These are phyloP conservation scores for Scolecobasidium constrictum DNA, from an alignment of 2,329 filamentous ascomycete species.

Conservation along the genomic window DNA sequence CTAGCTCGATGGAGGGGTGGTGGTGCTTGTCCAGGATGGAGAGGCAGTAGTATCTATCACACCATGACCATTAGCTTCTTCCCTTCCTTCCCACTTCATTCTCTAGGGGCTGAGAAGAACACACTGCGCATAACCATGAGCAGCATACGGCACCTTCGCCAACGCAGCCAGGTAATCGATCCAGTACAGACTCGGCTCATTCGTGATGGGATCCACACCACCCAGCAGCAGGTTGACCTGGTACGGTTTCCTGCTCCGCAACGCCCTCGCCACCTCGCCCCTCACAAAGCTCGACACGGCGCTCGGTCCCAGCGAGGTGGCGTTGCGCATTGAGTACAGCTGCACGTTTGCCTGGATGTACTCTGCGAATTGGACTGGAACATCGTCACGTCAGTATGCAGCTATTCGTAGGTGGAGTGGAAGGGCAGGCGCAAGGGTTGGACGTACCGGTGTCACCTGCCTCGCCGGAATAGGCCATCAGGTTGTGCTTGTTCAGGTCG, in stretches of 20 bases:
- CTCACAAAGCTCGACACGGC: constrained; percentile 90
- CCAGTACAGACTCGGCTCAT: constrained; percentile 92
- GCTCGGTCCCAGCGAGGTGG: constrained; percentile 78
- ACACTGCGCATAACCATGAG: constrained; percentile 95
- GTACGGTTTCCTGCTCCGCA: constrained; percentile 89
- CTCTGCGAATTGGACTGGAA: constrained; percentile 89
- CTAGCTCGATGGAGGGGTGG: constrained; percentile 82
- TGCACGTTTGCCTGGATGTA: constrained; percentile 98
- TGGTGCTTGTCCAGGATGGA: constrained; percentile 98
- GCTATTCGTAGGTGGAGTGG: background rate
- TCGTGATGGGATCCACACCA: constrained; percentile 82
- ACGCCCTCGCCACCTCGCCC: constrained; percentile 78
- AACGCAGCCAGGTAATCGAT: constrained; percentile 89
- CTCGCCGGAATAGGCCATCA: constrained; percentile 94
- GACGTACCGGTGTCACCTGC: constrained; percentile 79
- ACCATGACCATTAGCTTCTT: constrained; percentile 1
- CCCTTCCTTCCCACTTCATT: background rate
- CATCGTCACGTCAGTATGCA: background rate
- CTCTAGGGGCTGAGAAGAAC: constrained; percentile 18
- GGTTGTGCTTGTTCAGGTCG: constrained; percentile 79
- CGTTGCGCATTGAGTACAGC: constrained; percentile 97
- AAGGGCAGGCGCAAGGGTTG: constrained; percentile 2
- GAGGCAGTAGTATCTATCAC: constrained; percentile 80
- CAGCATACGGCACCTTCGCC: constrained; percentile 84
- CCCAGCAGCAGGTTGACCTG: constrained; percentile 93